Base-by-base conservation (phyloP, 1,139 yeast species). In the Zhuliangozyma parablackwelliae region DNA sequence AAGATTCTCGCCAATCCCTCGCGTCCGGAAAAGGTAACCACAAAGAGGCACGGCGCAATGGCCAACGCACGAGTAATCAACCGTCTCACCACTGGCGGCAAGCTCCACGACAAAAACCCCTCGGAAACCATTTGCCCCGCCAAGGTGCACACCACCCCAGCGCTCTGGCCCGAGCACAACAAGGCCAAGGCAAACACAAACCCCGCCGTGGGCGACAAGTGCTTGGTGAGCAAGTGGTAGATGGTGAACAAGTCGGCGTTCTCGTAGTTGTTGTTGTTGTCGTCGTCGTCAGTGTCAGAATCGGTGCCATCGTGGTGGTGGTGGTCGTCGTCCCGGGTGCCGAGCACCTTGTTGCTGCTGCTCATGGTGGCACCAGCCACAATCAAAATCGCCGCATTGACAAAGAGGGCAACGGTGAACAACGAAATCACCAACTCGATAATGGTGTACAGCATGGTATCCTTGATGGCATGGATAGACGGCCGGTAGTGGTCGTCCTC, bases 101-200 rank as follows among this genome's bases (percentile, higher is more conserved):
- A 71, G 1, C 85, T 69, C 92, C 97, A 88, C 43, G 77, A 72
- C 33, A 90, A 70, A 51, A 90, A 94, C 0, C 98, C 98, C 57
- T 92, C 97, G 51, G 89, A 81, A 2, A 92, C 96, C 79, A 90
- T 88, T 58, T 92, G 98, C 16, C 98, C 97, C 1, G 97, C 95
- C 54, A 92, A 72, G 0, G 98, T 92, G 54, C 97, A 92, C n/a
- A 92, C 96, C 25, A 94, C 86, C 34, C 98, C 97, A 2, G 98
- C 97, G 53, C 96, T 85, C 56, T 90, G 96, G 13, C 98, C 98
- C n/a, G 96, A 85, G 55, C 90, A 89, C 36, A 92, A 68, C 59
- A 92, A 75, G 1, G 97, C 97, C 32, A 89, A 63, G 1, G 97
- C 97, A 66, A 92, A 92, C 1, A 92, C 81, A 26, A 88, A 70